Percentiles rank a stretch among this genome's conserved stretches.
These are phyloP conservation scores for Ceriops decandra DNA, from an alignment of 345 rosid species.

Conservation along the genomic window DNA sequence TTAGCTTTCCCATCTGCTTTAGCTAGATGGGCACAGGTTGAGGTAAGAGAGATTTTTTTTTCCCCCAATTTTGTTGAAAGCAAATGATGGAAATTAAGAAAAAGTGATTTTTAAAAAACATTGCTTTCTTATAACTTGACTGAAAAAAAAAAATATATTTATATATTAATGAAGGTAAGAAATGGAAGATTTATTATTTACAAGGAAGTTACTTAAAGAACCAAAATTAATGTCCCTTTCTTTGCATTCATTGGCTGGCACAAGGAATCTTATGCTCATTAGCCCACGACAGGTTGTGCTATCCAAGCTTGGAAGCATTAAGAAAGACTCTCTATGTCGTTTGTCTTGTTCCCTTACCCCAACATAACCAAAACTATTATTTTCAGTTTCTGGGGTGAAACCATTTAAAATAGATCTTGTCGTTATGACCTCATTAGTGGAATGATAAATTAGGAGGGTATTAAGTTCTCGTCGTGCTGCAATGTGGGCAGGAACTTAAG, in stretches of 20 bases:
- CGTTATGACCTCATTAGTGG: background rate
- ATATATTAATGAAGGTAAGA: too few species aligned
- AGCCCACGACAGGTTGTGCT: constrained; percentile 25
- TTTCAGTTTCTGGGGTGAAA: background rate
- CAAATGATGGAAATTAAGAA: too few species aligned
- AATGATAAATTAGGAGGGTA: constrained; percentile 27
- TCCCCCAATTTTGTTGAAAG: too few species aligned
- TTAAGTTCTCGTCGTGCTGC: background rate
- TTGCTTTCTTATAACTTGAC: too few species aligned
- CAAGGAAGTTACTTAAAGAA: too few species aligned
- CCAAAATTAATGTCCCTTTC: background rate
- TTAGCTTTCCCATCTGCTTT: too few species aligned
- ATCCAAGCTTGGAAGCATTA: constrained; percentile 17
- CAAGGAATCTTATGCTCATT: constrained; percentile 36
- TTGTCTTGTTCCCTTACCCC: constrained; percentile 21
- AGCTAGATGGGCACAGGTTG: too few species aligned
- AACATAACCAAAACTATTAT: constrained; percentile 27
- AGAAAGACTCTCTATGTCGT: background rate
- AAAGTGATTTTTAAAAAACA: too few species aligned
- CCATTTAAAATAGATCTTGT: background rate
- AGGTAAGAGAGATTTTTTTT: too few species aligned
- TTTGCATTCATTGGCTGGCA: constrained; percentile 31
- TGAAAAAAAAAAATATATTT: too few species aligned
- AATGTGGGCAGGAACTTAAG: background rate
- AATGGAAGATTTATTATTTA: too few species aligned